Evolutionary conservation across 257 asterid species (phyloP).

Genomic region (Coffea eugenioides): DNA sequence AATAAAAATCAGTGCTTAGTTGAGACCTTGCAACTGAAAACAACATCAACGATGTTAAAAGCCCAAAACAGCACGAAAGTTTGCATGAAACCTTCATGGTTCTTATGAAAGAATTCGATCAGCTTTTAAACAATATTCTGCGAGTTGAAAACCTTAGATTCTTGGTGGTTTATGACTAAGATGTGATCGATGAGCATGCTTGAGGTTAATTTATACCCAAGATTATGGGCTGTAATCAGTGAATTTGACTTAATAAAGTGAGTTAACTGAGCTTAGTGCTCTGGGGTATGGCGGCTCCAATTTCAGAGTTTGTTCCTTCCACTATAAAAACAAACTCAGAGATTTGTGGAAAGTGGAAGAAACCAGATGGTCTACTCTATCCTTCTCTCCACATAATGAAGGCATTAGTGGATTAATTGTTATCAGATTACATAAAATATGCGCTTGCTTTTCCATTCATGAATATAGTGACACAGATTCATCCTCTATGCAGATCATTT

Average conservation of each 20-base stretch:
- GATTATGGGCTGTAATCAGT: background rate
- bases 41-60: constrained; percentile 30
- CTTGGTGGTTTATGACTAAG: background rate
- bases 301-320: background rate
- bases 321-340: background rate
- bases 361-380: background rate
- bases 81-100: constrained; percentile 33
- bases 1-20: constrained; percentile 48
- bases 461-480: background rate
- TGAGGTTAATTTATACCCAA: constrained; percentile 20
- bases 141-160: background rate
- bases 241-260: background rate
- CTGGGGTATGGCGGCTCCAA: constrained; percentile 36
- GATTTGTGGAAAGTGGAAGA: constrained; percentile 8
- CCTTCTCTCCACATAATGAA: background rate
- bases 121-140: background rate
- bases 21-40: constrained; percentile 49
- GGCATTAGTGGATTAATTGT: constrained; percentile 13
- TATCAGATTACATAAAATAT: constrained; percentile 13
- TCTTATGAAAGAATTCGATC: background rate
- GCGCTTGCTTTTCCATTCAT: background rate
- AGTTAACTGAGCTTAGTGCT: constrained; percentile 5
- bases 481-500: constrained; percentile 5
- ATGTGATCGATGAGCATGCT: background rate
- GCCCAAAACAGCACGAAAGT: constrained; percentile 9